These are phyloP conservation scores for Halocafeteria seosinensis DNA, from an alignment of 108 stramenopile genomes.

Conservation along the genomic window DNA sequence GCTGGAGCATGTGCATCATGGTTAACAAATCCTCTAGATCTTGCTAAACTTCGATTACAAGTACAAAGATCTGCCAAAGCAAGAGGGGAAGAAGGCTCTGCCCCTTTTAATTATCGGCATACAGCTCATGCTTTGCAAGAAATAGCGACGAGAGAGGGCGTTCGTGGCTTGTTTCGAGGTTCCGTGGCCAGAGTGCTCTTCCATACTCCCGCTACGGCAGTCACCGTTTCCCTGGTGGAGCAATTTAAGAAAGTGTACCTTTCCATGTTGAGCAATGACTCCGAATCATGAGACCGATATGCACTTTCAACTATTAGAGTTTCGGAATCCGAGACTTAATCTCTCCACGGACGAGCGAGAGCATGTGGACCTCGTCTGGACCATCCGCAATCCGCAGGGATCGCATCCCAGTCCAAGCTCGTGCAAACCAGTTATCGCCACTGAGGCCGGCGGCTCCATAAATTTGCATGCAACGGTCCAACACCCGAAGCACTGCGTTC, in stretches of 20 bases:
- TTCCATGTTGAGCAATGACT: too few species aligned
- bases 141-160: conserved; percentile 42
- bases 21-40: conserved; percentile 84
- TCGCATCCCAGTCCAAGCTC: conserved; percentile 55
- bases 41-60: conserved; percentile 82
- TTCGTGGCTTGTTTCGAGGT: conserved; percentile 68
- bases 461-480: conserved; percentile 74
- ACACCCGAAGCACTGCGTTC: conserved; percentile 40
- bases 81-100: not conserved
- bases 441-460: conserved; percentile 74
- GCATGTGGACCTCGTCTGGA: conserved; percentile 70
- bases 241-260: not conserved
- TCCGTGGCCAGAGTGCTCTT: conserved; percentile 77
- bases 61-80: conserved; percentile 36
- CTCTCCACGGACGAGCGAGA: conserved; percentile 19
- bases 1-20: conserved; percentile 74
- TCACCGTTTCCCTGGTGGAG: conserved; percentile 83
- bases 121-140: conserved; percentile 52
- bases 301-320: too few species aligned
- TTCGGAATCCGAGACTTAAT: too few species aligned
- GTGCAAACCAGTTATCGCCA: conserved; percentile 54
- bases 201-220: conserved; percentile 69
- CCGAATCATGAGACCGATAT: too few species aligned
- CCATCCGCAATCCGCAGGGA: conserved; percentile 81
- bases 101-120: conserved; percentile 24